Base-by-base conservation (phyloP, 2,329 filamentous ascomycete genomes). In the Amphichorda felina region DNA sequence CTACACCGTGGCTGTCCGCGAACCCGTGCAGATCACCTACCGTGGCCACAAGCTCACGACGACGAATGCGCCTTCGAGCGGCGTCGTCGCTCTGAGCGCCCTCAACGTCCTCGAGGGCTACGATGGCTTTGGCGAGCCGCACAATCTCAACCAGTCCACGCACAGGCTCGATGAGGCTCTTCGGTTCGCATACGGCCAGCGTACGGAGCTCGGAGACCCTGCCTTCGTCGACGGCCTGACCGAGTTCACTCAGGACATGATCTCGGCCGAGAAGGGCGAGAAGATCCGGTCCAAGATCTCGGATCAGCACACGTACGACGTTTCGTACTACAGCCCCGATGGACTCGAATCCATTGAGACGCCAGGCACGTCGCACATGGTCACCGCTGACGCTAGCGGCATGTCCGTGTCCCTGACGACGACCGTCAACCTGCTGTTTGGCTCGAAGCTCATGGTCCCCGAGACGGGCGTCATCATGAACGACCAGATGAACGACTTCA, bases 101-200 rank as follows among this genome's bases (percentile, higher is more conserved):
- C 57, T 94, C 46, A 93, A 91, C 39, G 82, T 79, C 17, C 58
- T 89, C 29, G 70, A 79, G 41, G 82, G 82, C 0, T 93, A 86
- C 48, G 59, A 71, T 0, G 65, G 64, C 16, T 76, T 89, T 33
- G 77, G 74, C 14, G 59, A 74, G 10, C 57, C 67, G 2, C 57
- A 61, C 2, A 57, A 63, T 3, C 60, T 62, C 33, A 69, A 70
- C 43, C 51, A 85, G 1, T 84, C 76, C 27, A 84, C 81, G 0
- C 86, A 94, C 51, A 67, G 80, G 0, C 60, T 94, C n/a, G 78
- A 89, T 43, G 86, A 94, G 61, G 80, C 84, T 2, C 81, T 93
- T 40, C 67, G 82, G 7, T 94, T 88, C 50, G 83, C 77, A 0
- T 94, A 93, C 46, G 86, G 80, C 2, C 59, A 79, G 63, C 73